Evolutionary conservation across 2,329 filamentous ascomycete genomes (phyloP), one percentile per base, ranked within the genome.

Genomic region (Escovopsis sp.): DNA sequence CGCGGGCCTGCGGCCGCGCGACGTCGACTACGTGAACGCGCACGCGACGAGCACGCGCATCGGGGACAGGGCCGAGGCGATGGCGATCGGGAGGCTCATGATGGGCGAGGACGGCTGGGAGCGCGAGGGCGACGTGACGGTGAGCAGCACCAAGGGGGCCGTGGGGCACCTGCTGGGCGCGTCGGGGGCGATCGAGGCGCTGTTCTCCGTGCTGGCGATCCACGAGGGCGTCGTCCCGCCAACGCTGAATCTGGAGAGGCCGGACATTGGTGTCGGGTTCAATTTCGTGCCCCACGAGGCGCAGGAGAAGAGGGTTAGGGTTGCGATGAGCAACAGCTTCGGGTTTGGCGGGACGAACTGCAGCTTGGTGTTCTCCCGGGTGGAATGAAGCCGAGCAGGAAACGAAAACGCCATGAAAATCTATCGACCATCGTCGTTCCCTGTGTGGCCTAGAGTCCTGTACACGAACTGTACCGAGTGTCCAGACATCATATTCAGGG

Each of bases 321-420:
- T 89, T 16, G 84, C 84, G 5, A 53, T 98, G 44, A 91, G 85
- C 4, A 98, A 98, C 55, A 96, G 89, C 57, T 98, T 98, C 63
- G 91, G 91, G 0, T 98, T 98, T 64, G 91, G 91, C 10, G 91
- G 91, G 13, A 96, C 89, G 1, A 98, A 98, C 64, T 88, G 89
- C 35, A 87, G 79, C 41, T 65, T 98, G 32, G 87, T 87, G 40
- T 89, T 96, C 53, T 71, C 71, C 7, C 57, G 50, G 27, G 43
- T 56, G 20, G 36, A 42, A 15, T 45, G 20, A 20, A 20, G 20
- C 20, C 20, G 15, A 30, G 27, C 27, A 30, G 27, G 4, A 14
- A 14, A 33, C 6, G 14, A 10, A 33, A 33, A 10, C 31, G 31
- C 12, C 31, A 14, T 33, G 4, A 20, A 20, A 20, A n/a, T n/a